These are phyloP conservation scores for Phaseolus coccineus DNA, from an alignment of 331 rosid genomes.

Conservation along the genomic window DNA sequence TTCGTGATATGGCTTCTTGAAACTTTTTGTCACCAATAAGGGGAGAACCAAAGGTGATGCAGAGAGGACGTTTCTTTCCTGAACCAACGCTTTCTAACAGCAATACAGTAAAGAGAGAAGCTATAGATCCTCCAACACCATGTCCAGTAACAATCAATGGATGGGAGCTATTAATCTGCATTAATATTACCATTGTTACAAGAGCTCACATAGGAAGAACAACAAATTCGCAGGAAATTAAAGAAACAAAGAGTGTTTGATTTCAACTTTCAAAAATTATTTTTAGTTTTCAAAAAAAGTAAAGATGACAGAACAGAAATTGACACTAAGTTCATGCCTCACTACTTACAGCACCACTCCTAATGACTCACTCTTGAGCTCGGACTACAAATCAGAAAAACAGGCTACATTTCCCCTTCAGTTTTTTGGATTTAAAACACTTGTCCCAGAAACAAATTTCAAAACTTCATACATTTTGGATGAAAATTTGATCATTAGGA, in stretches of 20 bases:
- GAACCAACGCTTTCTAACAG: slow-evolving; percentile 45
- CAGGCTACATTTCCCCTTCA: neutral
- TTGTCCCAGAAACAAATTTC: neutral
- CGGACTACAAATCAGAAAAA: neutral
- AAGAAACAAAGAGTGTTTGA: neutral
- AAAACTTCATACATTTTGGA: neutral
- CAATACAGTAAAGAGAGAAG: slow-evolving; percentile 74
- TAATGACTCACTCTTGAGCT: neutral
- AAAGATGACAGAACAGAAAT: neutral
- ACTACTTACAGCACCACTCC: neutral
- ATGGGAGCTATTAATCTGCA: slow-evolving; percentile 30
- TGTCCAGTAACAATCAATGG: slow-evolving; percentile 63
- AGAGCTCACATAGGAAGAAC: neutral
- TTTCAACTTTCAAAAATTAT: neutral
- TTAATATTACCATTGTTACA: neutral
- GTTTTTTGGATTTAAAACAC: neutral
- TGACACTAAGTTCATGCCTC: neutral
- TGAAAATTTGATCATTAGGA: neutral
- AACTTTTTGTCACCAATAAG: slow-evolving; percentile 60
- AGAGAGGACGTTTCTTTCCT: slow-evolving; percentile 57
- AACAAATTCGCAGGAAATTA: slow-evolving; percentile 2
- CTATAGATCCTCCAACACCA: slow-evolving; percentile 71
- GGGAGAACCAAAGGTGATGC: slow-evolving; percentile 84
- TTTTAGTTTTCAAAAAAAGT: neutral
- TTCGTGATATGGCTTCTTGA: slow-evolving; percentile 52